Evolutionary conservation across 306 rosid genomes (phyloP), one percentile per base, ranked within the genome.

Genomic region (Styphnolobium japonicum): DNA sequence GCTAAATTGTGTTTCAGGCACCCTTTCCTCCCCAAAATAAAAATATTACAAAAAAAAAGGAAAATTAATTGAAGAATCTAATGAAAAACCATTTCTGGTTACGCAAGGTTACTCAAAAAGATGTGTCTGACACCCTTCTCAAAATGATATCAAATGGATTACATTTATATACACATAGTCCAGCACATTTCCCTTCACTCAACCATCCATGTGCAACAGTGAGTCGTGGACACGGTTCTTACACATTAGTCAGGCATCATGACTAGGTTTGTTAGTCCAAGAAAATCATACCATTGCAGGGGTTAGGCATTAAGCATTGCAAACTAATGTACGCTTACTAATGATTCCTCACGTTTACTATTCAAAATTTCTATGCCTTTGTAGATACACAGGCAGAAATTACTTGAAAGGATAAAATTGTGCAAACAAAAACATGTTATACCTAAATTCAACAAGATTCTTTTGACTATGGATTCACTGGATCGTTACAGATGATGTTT

Each of bases 391-490:
- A 51, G 52, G 64, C 81, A 86, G 56, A 62, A 33, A 77, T 56
- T 27, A 51, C 61, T 71, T 29, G 51, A 58, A 71, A 69, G 57
- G 63, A 46, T 73, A 72, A 77, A 78, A 46, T 42, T 76, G 61
- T 63, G 75, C 73, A 65, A 34, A 77, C 52, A 40, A 72, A 14
- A 56, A 53, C 3, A 67, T 79, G 84, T 81, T 78, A 89, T 82
- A 84, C 51, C 92, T 82, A 82, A 86, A 74, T 77, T 84, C 67
- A 60, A 79, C 90, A 43, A 75, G 61, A 76, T 79, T 75, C 85
- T 77, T 71, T 79, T 68, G 76, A 83, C 89, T 78, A 82, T 64
- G 62, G 61, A 68, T 80, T 78, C 76, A 77, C 81, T 21, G 67
- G 39, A 74, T 65, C 43, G 83, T 42, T 19, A 73, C 83, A 65